phyloP scores from a whole-genome alignment of 1,284 basidiomycete species.

The Cystobasidium pallidum region DNA sequence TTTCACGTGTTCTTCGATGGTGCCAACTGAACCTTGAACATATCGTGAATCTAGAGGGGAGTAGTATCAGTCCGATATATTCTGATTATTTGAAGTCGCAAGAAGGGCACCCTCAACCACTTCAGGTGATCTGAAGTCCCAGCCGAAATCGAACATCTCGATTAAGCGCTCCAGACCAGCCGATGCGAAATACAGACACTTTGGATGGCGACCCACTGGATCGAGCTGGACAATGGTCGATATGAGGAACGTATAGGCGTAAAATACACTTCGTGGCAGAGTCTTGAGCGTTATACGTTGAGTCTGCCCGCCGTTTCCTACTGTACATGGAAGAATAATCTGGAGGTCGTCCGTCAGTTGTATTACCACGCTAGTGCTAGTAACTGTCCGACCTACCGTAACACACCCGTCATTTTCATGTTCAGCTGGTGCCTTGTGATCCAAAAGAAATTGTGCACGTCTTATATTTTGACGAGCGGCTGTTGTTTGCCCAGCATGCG shows the following conservation, averaged over 20 bases:
- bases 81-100: background rate
- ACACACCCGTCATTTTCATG: background rate
- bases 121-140: background rate
- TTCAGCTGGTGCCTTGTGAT: background rate
- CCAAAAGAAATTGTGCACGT: slow-evolving; percentile 33
- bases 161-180: slow-evolving; percentile 25
- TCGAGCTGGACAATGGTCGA: slow-evolving; percentile 40
- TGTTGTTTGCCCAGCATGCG: slow-evolving; percentile 11
- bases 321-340: background rate
- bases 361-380: background rate
- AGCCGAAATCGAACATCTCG: slow-evolving; percentile 11
- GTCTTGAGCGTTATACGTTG: slow-evolving; percentile 9
- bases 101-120: slow-evolving; percentile 1
- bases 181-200: slow-evolving; percentile 25
- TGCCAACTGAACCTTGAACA: background rate
- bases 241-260: slow-evolving; percentile 44
- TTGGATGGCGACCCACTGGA: slow-evolving; percentile 38
- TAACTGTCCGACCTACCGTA: background rate
- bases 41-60: background rate
- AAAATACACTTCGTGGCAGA: slow-evolving; percentile 26
- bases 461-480: slow-evolving; percentile 25
- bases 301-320: background rate
- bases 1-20: background rate
- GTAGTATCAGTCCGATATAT: background rate
- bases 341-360: background rate